phyloP scores from a whole-genome alignment of 345 rosid genomes.

The Sisymbrium altissimum region DNA sequence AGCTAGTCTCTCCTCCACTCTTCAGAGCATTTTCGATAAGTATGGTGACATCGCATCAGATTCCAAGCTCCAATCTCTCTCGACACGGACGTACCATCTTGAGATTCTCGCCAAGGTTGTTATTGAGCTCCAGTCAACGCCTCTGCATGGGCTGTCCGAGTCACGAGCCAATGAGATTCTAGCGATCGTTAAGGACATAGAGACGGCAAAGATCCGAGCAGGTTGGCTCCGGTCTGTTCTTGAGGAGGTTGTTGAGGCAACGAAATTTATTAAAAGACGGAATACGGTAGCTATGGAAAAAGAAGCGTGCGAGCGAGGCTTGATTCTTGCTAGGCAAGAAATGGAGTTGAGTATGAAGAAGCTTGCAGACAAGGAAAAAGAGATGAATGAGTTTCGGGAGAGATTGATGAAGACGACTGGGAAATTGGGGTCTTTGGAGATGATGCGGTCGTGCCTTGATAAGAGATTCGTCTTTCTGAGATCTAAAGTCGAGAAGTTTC shows the following conservation, averaged over 20 bases:
- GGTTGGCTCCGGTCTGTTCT: conserved; percentile 22
- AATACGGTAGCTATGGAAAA: not conserved
- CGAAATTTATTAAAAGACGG: not conserved
- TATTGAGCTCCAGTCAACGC: conserved; percentile 18
- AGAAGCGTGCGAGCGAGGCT: not conserved
- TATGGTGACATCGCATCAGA: conserved; percentile 25
- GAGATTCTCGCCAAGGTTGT: conserved; percentile 21
- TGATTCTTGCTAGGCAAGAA: conserved; percentile 16
- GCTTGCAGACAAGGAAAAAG: conserved; percentile 16
- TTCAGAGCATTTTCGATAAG: conserved; percentile 24
- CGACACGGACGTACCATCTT: conserved; percentile 25
- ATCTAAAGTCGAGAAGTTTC: conserved; percentile 29
- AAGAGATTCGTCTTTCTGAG: conserved; percentile 15
- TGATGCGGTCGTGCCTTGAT: conserved; percentile 11
- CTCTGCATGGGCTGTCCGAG: conserved; percentile 5
- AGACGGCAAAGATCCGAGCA: conserved; percentile 19
- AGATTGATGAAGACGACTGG: conserved; percentile 23
- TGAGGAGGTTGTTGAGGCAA: conserved; percentile 46
- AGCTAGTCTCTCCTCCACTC: conserved; percentile 24
- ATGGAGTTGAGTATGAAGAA: conserved; percentile 15
- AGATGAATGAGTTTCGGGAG: conserved; percentile 17
- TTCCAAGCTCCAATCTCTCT: conserved; percentile 22
- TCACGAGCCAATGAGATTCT: conserved; percentile 17
- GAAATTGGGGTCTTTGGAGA: conserved; percentile 23
- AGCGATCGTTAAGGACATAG: conserved; percentile 26